Percentiles rank a stretch among this genome's conserved stretches.
phyloP scores from a whole-genome alignment of 192 early-diverging fungal genomes.

The Backusella liffmaniae region DNA sequence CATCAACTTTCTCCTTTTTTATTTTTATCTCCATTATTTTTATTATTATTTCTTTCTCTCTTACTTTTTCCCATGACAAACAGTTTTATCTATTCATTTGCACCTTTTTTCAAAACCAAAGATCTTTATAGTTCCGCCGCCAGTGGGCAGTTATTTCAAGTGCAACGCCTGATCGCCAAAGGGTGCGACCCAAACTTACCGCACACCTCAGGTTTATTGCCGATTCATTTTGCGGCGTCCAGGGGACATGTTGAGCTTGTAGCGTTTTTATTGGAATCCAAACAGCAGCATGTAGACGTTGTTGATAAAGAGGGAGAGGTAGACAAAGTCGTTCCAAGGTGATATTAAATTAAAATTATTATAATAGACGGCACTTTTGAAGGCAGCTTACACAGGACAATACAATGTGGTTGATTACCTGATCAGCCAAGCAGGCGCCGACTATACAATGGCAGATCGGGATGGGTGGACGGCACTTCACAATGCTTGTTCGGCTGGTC shows the following conservation, averaged over 20 bases:
- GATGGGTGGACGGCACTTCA: conserved; percentile 79
- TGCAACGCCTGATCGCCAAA: background rate
- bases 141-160: background rate
- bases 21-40: background rate
- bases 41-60: background rate
- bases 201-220: conserved; percentile 43
- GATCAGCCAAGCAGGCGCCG: conserved; percentile 45
- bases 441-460: conserved; percentile 55
- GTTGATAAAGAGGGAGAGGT: conserved; percentile 66
- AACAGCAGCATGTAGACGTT: conserved; percentile 55
- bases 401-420: conserved; percentile 53
- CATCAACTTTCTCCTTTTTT: background rate
- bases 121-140: background rate
- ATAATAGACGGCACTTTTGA: conserved; percentile 60
- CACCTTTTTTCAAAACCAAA: background rate
- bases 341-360: no score
- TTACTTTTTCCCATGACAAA: background rate
- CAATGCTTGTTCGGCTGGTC: conserved; percentile 61
- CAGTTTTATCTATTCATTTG: background rate
- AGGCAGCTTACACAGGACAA: conserved; percentile 66
- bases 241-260: conserved; percentile 54
- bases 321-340: background rate
- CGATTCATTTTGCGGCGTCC: conserved; percentile 56
- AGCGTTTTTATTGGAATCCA: conserved; percentile 47
- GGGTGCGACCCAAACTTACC: conserved; percentile 6